Evolutionary conservation across 306 rosid genomes (phyloP).

Genomic region (Crotalaria pallida): DNA sequence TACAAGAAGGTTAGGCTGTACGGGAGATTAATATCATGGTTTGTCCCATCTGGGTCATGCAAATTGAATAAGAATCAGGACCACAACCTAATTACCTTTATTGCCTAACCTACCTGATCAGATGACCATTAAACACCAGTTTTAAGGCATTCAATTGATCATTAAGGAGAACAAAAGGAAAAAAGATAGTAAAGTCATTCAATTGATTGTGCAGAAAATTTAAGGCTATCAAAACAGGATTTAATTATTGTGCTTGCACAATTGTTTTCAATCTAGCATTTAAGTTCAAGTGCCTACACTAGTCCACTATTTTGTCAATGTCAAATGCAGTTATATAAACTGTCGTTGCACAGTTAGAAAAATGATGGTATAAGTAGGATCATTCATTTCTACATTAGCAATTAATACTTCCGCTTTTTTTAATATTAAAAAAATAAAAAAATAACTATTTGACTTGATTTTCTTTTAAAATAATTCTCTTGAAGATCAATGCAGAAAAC

Average conservation of each 20-base stretch:
- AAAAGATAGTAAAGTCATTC: constrained; percentile 9
- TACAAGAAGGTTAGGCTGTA: constrained; percentile 22
- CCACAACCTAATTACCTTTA: constrained; percentile 50
- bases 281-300: not conserved
- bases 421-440: not conserved
- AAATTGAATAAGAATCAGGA: constrained; percentile 34
- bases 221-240: not conserved
- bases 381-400: not conserved
- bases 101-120: constrained; percentile 48
- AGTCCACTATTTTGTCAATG: not conserved
- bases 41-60: constrained; percentile 37
- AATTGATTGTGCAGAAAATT: constrained; percentile 21
- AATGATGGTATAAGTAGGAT: not conserved
- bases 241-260: not conserved
- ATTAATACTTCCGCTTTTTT: not conserved
- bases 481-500: constrained; percentile 1
- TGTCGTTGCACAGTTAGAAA: not conserved
- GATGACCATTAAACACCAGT: constrained; percentile 30
- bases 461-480: not conserved
- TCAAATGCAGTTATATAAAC: not conserved
- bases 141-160: constrained; percentile 31
- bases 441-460: not conserved
- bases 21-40: constrained; percentile 17
- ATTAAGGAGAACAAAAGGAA: not conserved
- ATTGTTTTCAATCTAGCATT: not conserved